These are phyloP conservation scores for Friedmanniomyces simplex DNA, from an alignment of 495 filamentous ascomycete species.

Conservation along the genomic window DNA sequence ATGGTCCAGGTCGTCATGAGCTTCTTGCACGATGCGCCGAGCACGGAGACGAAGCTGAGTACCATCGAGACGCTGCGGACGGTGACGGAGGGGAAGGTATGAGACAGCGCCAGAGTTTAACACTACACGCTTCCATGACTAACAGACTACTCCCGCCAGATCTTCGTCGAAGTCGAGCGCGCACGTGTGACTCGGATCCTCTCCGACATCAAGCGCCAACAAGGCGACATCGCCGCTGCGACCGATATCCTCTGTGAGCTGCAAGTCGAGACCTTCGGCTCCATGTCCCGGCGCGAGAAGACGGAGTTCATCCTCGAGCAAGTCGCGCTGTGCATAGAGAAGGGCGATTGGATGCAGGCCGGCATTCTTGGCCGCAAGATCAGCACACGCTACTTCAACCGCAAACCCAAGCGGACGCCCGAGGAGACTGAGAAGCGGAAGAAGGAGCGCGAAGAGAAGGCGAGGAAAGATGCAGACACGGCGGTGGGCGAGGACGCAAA, in stretches of 20 bases:
- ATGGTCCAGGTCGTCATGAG: constrained; percentile 96
- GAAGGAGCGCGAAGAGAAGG: constrained; percentile 54
- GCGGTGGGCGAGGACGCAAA: constrained; percentile 53
- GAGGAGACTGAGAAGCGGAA: constrained; percentile 82
- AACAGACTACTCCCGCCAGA: constrained; percentile 38
- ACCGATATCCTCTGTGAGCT: constrained; percentile 92
- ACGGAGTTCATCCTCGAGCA: constrained; percentile 96
- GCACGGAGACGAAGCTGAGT: constrained; percentile 73
- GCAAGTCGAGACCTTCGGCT: constrained; percentile 97
- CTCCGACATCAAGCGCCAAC: constrained; percentile 90
- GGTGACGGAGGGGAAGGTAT: constrained; percentile 92
- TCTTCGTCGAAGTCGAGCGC: constrained; percentile 97
- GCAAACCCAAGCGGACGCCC: constrained; percentile 78
- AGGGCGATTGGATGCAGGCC: constrained; percentile 90
- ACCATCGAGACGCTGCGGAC: constrained; percentile 91
- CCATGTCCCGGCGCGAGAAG: constrained; percentile 95
- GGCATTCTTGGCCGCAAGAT: constrained; percentile 93
- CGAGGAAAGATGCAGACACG: constrained; percentile 64
- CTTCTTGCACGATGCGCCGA: constrained; percentile 75
- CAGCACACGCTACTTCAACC: constrained; percentile 78
- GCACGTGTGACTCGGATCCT: constrained; percentile 90
- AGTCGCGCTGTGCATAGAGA: constrained; percentile 89
- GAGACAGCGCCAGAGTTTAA: constrained; percentile 8
- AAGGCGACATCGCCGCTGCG: constrained; percentile 82
- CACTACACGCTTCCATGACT: neutral